Evolutionary conservation across 805 yeast genomes (phyloP).

Genomic region (Hanseniaspora taiwanica): DNA sequence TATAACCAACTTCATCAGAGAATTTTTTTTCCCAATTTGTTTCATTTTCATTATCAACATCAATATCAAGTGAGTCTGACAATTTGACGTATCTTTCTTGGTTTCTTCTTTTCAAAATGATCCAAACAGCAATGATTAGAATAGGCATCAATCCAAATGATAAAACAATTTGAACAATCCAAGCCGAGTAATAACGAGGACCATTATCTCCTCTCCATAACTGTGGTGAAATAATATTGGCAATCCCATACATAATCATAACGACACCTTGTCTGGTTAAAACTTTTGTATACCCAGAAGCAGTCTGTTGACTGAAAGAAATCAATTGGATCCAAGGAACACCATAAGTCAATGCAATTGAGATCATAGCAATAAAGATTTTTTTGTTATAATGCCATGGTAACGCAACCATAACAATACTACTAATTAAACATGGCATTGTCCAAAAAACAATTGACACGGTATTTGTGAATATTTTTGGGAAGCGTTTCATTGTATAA

Average conservation of each 20-base stretch:
- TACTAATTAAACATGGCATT: conserved; percentile 29
- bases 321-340: conserved; percentile 17
- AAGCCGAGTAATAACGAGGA: conserved; percentile 32
- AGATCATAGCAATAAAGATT: conserved; percentile 22
- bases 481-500: conserved; percentile 24
- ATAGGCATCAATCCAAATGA: conserved; percentile 26
- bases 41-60: not conserved
- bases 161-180: conserved; percentile 37
- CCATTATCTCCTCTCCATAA: conserved; percentile 28
- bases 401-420: conserved; percentile 29
- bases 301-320: conserved; percentile 10
- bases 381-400: conserved; percentile 26
- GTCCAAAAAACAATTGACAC: conserved; percentile 17
- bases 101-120: conserved; percentile 28
- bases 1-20: conserved; percentile 1
- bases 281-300: conserved; percentile 34
- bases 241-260: conserved; percentile 27
- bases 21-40: conserved; percentile 5
- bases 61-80: not conserved
- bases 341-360: conserved; percentile 20
- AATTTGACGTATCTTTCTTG: conserved; percentile 17
- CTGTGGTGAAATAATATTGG: conserved; percentile 36
- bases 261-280: conserved; percentile 27
- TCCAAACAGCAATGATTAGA: conserved; percentile 20
- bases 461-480: conserved; percentile 15